phyloP scores from a whole-genome alignment of 73 alveolate species.

The Blepharisma stoltei region DNA sequence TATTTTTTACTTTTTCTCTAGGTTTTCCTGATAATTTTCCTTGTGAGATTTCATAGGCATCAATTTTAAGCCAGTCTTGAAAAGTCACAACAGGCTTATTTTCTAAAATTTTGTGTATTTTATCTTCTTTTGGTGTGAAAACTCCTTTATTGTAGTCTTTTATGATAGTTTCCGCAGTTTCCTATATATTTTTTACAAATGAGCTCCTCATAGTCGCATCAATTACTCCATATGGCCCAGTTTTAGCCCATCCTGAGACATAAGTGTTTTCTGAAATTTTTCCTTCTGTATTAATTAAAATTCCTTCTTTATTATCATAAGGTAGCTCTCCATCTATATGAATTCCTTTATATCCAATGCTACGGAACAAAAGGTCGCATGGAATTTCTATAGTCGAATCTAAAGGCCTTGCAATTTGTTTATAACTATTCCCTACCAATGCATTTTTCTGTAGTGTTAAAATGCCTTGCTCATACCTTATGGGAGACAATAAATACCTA shows the following conservation, averaged over 20 bases:
- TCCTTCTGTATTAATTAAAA: conserved; percentile 30
- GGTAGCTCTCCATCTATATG: conserved; percentile 37
- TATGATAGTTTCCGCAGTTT: conserved; percentile 33
- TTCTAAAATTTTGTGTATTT: conserved; percentile 24
- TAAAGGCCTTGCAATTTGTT: conserved; percentile 19
- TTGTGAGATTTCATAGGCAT: conserved; percentile 27
- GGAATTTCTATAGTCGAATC: background rate
- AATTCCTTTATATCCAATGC: conserved; percentile 50
- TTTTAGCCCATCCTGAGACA: conserved; percentile 84
- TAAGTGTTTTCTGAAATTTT: conserved; percentile 52
- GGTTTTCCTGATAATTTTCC: conserved; percentile 31
- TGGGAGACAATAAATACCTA: conserved; percentile 33
- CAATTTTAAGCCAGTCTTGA: conserved; percentile 40
- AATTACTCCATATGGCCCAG: conserved; percentile 84
- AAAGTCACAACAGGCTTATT: conserved; percentile 19
- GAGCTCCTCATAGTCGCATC: conserved; percentile 57
- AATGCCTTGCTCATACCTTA: background rate
- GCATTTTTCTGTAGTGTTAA: conserved; percentile 26
- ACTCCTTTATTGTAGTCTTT: conserved; percentile 34
- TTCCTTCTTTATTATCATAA: conserved; percentile 40
- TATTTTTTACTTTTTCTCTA: conserved; percentile 30
- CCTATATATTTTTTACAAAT: conserved; percentile 27
- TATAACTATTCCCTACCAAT: conserved; percentile 29
- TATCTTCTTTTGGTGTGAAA: conserved; percentile 23
- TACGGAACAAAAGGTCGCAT: conserved; percentile 44